These are phyloP conservation scores for Claviceps africana DNA, from an alignment of 2,329 filamentous ascomycete genomes.

Conservation along the genomic window DNA sequence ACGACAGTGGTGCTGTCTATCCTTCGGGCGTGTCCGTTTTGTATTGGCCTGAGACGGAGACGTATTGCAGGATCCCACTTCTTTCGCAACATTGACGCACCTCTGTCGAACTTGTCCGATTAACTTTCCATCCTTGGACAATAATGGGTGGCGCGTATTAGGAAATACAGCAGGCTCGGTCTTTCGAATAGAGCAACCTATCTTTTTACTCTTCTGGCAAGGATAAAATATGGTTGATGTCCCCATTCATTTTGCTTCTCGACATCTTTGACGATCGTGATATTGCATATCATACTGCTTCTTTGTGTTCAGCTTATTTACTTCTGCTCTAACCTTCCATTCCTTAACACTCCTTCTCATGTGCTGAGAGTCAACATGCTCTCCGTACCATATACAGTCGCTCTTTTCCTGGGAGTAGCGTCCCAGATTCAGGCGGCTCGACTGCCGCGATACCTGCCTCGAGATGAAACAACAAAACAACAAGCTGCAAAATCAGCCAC, in stretches of 20 bases:
- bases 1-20: not conserved
- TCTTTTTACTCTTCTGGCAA: not conserved
- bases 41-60: not conserved
- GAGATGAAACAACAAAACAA: not conserved
- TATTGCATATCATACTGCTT: not conserved
- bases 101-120: not conserved
- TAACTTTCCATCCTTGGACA: not conserved
- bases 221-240: not conserved
- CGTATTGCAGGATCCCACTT: not conserved
- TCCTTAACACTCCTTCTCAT: not conserved
- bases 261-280: not conserved
- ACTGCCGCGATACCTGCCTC: not conserved
- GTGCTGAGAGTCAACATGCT: not conserved
- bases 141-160: not conserved
- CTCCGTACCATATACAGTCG: not conserved
- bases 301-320: not conserved
- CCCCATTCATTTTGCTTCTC: not conserved
- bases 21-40: not conserved
- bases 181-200: not conserved
- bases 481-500: too few species aligned
- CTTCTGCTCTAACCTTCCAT: not conserved
- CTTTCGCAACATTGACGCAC: not conserved
- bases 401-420: conserved; percentile 3
- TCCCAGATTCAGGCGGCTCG: not conserved
- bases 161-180: not conserved